These are phyloP conservation scores for Penicillium occitanis DNA, from an alignment of 2,329 filamentous ascomycete species.

Conservation along the genomic window DNA sequence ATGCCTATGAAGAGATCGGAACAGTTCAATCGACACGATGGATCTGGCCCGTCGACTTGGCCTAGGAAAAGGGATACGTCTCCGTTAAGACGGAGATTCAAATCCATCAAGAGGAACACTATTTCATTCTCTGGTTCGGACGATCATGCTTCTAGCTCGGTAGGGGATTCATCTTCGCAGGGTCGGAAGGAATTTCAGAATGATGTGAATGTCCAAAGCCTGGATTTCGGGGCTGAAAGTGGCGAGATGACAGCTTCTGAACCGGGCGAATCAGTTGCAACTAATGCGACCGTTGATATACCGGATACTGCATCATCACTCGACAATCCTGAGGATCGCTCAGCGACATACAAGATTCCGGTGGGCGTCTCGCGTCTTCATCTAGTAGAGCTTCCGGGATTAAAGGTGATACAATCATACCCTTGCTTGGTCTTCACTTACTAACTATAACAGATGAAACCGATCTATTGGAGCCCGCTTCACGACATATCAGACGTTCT, in stretches of 20 bases:
- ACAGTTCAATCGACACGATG: background rate
- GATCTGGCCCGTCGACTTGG: constrained; percentile 12
- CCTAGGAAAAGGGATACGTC: constrained; percentile 36
- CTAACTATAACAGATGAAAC: constrained; percentile 68
- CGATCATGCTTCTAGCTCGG: constrained; percentile 28
- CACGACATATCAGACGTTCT: constrained; percentile 82
- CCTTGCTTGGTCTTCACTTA: background rate
- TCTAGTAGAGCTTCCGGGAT: constrained; percentile 75
- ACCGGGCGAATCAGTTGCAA: background rate
- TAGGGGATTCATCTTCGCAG: constrained; percentile 31
- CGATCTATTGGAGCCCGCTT: constrained; percentile 95
- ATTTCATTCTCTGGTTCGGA: constrained; percentile 30
- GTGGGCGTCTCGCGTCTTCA: constrained; percentile 91
- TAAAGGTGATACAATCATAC: constrained; percentile 45
- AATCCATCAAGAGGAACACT: constrained; percentile 31
- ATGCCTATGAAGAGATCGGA: constrained; percentile 22
- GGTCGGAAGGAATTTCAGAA: constrained; percentile 1
- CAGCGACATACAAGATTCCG: constrained; percentile 61
- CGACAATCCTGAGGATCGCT: constrained; percentile 29
- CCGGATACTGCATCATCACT: constrained; percentile 12
- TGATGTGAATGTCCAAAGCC: background rate
- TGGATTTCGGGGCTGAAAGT: constrained; percentile 26
- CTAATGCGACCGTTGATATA: background rate
- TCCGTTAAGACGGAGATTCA: constrained; percentile 30
- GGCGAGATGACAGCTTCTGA: constrained; percentile 27